Percentiles rank a stretch among this genome's conserved stretches.
Evolutionary conservation across 495 filamentous ascomycete genomes (phyloP).

Genomic region (Penicillium cinerascens): DNA sequence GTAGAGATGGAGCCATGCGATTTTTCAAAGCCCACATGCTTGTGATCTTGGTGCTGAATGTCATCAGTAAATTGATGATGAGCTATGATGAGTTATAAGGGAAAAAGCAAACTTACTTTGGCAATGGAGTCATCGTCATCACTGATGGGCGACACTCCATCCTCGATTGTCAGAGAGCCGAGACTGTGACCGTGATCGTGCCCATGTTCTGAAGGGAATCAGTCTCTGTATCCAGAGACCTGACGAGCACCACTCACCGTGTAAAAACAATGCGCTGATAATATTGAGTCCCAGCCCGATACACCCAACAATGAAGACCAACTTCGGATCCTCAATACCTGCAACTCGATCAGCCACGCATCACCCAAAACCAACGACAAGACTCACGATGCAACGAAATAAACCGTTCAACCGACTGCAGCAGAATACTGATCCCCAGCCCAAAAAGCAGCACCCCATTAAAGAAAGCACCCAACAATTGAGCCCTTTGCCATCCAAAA

Average conservation of each 20-base stretch:
- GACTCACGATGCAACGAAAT: conserved; percentile 33
- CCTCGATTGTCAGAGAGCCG: conserved; percentile 6
- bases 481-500: conserved; percentile 73
- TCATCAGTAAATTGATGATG: not conserved
- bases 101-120: conserved; percentile 10
- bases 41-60: conserved; percentile 22
- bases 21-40: conserved; percentile 16
- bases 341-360: not conserved
- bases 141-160: conserved; percentile 2
- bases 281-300: conserved; percentile 78
- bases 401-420: conserved; percentile 81
- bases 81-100: no score
- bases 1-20: not conserved
- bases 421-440: conserved; percentile 80
- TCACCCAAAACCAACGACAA: conserved; percentile 7
- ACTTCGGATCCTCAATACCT: conserved; percentile 30
- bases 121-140: conserved; percentile 14
- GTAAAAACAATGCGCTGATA: conserved; percentile 72
- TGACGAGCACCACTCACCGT: conserved; percentile 43
- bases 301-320: conserved; percentile 77
- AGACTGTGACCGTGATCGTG: conserved; percentile 18
- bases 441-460: conserved; percentile 87
- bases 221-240: not conserved
- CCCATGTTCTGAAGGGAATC: conserved; percentile 20
- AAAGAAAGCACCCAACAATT: conserved; percentile 80